Base-by-base conservation (phyloP, 495 filamentous ascomycete genomes). In the Neurospora sp. region DNA sequence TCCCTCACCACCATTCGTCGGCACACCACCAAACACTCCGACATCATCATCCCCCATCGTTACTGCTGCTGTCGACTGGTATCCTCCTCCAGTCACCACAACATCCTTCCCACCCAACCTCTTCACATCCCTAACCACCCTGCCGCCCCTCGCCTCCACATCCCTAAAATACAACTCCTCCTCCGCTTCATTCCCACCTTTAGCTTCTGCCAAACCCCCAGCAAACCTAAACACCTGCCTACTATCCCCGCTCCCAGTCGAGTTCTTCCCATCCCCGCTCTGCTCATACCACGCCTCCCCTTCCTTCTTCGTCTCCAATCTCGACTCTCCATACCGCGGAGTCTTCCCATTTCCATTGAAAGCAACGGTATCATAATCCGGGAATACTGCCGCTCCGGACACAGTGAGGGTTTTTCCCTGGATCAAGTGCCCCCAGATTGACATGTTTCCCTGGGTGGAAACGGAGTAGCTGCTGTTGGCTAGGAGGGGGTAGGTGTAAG, bases 401-500 rank as follows among this genome's bases (percentile, higher is more conserved):
- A 87, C 82, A 7, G 82, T 78, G 12, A 89, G 82, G 0, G 85
- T 74, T 12, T 93, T 86, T 9, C 90, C 89, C 68, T 91, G 88
- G 41, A 81, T 77, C 35, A 95, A 79, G 31, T 81, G 81, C 0
- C 87, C 91, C 69, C 83, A 82, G 61, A 94, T 90, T 38, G 85
- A 84, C 68, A 90, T 81, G 70, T 88, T 89, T 3, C 87, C 88
- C 39, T 81, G 77, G 18, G 82, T 65, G 0, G 81, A 76, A 37
- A 84, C 76, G 42, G 74, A 69, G 73, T 87, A 90, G 2, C 87
- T 84, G 7, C 85, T 85, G 71, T 89, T 89, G 20, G 89, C 87
- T 69, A 81, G 84, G 0, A 95, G 74, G 3, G 92, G 92, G 75
- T 93, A 94, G 9, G 76, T 76, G 81, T 91, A 94, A 5, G 76